phyloP scores from a whole-genome alignment of 139 green algal species.

The Closterium sp. region DNA sequence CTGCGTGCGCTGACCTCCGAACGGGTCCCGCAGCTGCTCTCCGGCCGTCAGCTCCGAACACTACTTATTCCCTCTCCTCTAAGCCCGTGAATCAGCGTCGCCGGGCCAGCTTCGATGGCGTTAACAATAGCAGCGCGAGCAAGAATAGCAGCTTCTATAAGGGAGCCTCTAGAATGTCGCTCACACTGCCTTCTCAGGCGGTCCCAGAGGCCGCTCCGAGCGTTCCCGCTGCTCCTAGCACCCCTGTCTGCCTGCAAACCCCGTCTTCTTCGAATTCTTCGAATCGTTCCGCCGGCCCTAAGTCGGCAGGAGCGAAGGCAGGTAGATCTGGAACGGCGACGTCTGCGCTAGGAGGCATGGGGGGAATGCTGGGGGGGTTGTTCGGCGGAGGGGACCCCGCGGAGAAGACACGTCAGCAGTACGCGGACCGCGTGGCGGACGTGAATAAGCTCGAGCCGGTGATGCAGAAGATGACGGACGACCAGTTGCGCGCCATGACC shows the following conservation, averaged over 20 bases:
- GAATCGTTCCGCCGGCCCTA: background rate
- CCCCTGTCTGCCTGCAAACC: background rate
- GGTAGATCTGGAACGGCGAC: background rate
- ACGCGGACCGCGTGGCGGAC: conserved; percentile 66
- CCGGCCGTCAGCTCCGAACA: background rate
- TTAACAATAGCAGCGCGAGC: background rate
- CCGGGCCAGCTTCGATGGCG: background rate
- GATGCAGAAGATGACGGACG: conserved; percentile 66
- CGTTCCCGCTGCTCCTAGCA: background rate
- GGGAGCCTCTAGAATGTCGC: background rate
- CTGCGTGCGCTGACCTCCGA: background rate
- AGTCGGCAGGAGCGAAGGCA: background rate
- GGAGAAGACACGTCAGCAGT: conserved; percentile 49
- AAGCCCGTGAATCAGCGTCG: background rate
- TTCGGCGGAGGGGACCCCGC: conserved; percentile 34
- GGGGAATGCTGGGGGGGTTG: conserved; percentile 45
- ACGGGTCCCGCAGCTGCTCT: background rate
- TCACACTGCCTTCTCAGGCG: background rate
- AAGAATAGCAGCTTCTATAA: background rate
- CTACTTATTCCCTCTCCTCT: background rate
- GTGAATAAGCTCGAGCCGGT: conserved; percentile 76
- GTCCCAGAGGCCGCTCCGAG: background rate
- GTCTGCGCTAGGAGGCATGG: conserved; percentile 2
- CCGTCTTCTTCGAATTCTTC: background rate
- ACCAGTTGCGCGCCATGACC: conserved; percentile 80